Percentiles rank a stretch among this genome's conserved stretches.
These are phyloP conservation scores for Alternaria arbusti DNA, from an alignment of 2,329 filamentous ascomycete species.

Conservation along the genomic window DNA sequence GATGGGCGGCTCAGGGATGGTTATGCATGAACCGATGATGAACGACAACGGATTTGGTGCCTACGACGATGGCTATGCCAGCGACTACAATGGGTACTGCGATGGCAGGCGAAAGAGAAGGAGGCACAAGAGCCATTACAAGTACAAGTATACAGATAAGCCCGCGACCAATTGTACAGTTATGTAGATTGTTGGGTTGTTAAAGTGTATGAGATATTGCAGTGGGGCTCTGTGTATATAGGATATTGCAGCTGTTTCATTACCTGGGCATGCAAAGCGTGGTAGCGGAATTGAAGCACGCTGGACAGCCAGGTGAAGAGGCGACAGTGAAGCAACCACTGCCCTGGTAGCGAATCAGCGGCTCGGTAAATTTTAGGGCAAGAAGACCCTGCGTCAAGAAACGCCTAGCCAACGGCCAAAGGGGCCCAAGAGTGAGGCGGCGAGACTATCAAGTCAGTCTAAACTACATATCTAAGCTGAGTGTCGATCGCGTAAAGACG, in stretches of 20 bases:
- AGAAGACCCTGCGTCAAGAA: conserved; percentile 13
- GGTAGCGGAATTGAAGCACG: not conserved
- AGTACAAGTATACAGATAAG: conserved; percentile 26
- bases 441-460: not conserved
- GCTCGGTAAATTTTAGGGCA: conserved; percentile 1
- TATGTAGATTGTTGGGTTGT: conserved; percentile 19
- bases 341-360: conserved; percentile 9
- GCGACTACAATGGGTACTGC: conserved; percentile 11
- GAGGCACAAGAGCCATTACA: conserved; percentile 26
- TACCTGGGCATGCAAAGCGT: not conserved
- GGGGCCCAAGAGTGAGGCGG: conserved; percentile 8
- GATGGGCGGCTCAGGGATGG: conserved; percentile 4
- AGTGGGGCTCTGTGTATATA: not conserved
- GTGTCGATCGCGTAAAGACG: not conserved
- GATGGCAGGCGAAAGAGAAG: conserved; percentile 15
- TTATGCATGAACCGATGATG: conserved; percentile 1
- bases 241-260: not conserved
- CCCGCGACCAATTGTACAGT: conserved; percentile 28
- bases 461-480: not conserved
- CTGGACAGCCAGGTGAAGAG: not conserved
- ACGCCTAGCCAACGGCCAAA: conserved; percentile 7
- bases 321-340: conserved; percentile 3
- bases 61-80: conserved; percentile 11
- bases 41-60: not conserved
- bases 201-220: not conserved